Percentiles rank a stretch among this genome's conserved stretches.
Evolutionary conservation across 2,329 filamentous ascomycete genomes (phyloP).

Genomic region (Diplodia sapinea): DNA sequence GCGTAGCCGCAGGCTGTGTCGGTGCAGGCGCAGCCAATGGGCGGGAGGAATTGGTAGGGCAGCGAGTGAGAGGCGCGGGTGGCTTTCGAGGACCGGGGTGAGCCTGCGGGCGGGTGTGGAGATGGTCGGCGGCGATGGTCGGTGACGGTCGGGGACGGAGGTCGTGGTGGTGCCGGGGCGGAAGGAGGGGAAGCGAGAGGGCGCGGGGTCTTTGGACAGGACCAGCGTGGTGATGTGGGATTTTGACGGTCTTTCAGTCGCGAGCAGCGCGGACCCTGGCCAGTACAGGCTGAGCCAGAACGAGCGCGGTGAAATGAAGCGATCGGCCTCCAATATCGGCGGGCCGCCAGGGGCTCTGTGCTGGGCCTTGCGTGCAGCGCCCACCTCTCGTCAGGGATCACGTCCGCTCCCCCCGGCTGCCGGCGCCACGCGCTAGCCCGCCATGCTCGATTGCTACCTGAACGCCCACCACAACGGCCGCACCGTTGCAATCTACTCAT

Average conservation of each 20-base stretch:
- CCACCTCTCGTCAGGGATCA: conserved; percentile 9
- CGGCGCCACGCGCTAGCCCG: not conserved
- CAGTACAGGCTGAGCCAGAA: conserved; percentile 19
- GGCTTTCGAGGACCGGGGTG: conserved; percentile 8
- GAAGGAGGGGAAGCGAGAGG: not conserved
- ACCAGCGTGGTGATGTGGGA: not conserved
- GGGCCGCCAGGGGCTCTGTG: conserved; percentile 19
- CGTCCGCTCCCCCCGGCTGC: conserved; percentile 6
- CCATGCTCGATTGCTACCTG: conserved; percentile 17
- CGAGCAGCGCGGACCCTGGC: conserved; percentile 5
- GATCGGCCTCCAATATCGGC: conserved; percentile 30
- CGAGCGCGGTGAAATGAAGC: conserved; percentile 27
- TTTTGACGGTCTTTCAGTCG: conserved; percentile 1
- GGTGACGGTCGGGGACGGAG: not conserved
- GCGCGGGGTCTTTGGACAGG: not conserved
- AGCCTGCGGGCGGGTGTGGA: conserved; percentile 4
- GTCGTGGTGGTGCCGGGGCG: not conserved
- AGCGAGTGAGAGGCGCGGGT: conserved; percentile 9
- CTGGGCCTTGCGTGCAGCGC: conserved; percentile 23
- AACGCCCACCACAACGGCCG: conserved; percentile 11
- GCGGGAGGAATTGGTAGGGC: not conserved
- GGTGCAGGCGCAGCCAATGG: conserved; percentile 15
- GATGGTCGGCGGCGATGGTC: not conserved
- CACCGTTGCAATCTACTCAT: conserved; percentile 23
- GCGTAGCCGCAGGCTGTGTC: not conserved